Evolutionary conservation across 2,329 filamentous ascomycete species (phyloP).

Genomic region (Aureobasidium sp.): DNA sequence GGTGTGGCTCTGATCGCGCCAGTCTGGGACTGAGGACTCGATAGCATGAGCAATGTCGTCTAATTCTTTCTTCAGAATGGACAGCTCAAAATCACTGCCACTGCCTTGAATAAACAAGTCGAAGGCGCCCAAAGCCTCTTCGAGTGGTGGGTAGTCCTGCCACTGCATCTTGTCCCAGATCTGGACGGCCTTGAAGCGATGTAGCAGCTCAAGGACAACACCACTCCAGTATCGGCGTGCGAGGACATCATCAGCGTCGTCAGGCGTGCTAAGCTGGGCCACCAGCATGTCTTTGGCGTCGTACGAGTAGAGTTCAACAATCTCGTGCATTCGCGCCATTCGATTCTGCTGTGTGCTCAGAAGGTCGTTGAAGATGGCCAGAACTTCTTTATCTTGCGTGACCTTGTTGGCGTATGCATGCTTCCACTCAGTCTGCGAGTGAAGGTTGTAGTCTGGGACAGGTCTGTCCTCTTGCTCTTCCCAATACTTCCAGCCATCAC

Average conservation of each 20-base stretch:
- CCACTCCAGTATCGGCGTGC: constrained; percentile 70
- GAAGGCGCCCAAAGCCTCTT: constrained; percentile 70
- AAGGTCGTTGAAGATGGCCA: constrained; percentile 51
- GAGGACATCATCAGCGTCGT: constrained; percentile 62
- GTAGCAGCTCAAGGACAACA: constrained; percentile 66
- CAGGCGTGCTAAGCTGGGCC: constrained; percentile 51
- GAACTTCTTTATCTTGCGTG: constrained; percentile 26
- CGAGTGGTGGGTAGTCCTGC: constrained; percentile 51
- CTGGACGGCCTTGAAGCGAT: constrained; percentile 68
- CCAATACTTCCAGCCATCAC: constrained; percentile 65
- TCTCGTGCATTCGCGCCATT: constrained; percentile 58
- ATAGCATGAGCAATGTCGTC: constrained; percentile 55
- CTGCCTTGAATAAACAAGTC: constrained; percentile 81
- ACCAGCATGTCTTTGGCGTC: constrained; percentile 82
- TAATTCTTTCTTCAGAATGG: constrained; percentile 53
- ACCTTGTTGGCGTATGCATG: constrained; percentile 30
- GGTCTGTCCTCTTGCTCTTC: constrained; percentile 51
- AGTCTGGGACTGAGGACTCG: constrained; percentile 40
- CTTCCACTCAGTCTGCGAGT: constrained; percentile 54
- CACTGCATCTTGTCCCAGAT: constrained; percentile 58
- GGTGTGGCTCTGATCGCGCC: constrained; percentile 52
- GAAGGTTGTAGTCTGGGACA: constrained; percentile 39
- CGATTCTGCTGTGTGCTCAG: constrained; percentile 62
- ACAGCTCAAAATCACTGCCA: constrained; percentile 56
- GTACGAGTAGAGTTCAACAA: constrained; percentile 61